Percentiles rank a stretch among this genome's conserved stretches.
Conservation (phyloP, 2,329 filamentous ascomycete genomes). For the Bimuria novae-zelandiae region DNA sequence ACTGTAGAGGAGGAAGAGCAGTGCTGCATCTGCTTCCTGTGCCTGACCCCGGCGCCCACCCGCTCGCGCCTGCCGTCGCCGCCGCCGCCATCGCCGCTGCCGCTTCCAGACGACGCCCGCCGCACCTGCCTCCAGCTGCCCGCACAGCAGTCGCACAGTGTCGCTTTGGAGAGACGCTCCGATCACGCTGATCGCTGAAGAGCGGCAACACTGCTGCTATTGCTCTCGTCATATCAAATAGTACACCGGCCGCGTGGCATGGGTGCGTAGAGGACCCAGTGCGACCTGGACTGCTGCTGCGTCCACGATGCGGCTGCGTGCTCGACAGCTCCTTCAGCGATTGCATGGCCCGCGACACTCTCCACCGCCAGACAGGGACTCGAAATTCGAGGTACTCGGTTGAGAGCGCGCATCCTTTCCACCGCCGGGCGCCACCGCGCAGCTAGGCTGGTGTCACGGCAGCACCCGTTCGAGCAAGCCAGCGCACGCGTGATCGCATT, state of each 20-base stretch:
- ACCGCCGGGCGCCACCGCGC: conserved; percentile 18
- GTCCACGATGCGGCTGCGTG: conserved; percentile 35
- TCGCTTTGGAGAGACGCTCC: too few relatives aligned
- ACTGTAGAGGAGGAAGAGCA: conserved; percentile 2
- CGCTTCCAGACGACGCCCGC: conserved; percentile 16
- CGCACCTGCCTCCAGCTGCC: conserved; percentile 15
- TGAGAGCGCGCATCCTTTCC: conserved; percentile 25
- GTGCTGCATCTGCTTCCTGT: neutral
- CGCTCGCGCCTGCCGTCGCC: conserved; percentile 9
- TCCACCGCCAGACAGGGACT: conserved; percentile 35
- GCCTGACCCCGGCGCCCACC: neutral
- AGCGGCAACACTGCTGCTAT: too few relatives aligned
- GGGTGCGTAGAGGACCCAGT: conserved; percentile 33
- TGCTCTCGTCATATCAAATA: too few relatives aligned
- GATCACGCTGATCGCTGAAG: too few relatives aligned
- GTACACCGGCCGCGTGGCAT: conserved; percentile 20
- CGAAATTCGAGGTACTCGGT: conserved; percentile 23
- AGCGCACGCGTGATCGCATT: conserved; percentile 48
- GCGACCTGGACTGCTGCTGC: too few relatives aligned
- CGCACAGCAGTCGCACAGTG: conserved; percentile 28
- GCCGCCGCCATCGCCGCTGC: conserved; percentile 14
- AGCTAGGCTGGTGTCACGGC: conserved; percentile 36
- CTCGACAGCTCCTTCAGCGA: conserved; percentile 33
- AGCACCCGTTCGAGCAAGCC: conserved; percentile 41
- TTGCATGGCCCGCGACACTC: conserved; percentile 35